Conservation (phyloP, 2,329 filamentous ascomycete genomes). For the Penicillium sp. region DNA sequence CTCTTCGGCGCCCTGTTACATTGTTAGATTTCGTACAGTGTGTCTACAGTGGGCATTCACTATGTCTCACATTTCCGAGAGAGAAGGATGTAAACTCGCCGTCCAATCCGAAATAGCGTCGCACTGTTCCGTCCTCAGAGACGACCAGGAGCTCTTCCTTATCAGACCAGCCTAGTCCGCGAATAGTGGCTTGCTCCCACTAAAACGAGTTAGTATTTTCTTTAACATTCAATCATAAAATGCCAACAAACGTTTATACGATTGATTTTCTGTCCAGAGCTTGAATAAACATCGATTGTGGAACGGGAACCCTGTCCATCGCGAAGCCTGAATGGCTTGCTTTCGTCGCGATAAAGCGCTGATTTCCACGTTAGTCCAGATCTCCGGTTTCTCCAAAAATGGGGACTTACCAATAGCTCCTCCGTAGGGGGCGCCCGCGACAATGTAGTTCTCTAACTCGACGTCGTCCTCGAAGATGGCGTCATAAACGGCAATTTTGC, state of each 20-base stretch:
- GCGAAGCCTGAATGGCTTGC: slow-evolving; percentile 76
- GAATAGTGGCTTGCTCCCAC: slow-evolving; percentile 88
- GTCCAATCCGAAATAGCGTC: slow-evolving; percentile 88
- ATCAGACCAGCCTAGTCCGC: slow-evolving; percentile 92
- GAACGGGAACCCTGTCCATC: slow-evolving; percentile 71
- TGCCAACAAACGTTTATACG: slow-evolving; percentile 60
- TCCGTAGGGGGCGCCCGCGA: slow-evolving; percentile 87
- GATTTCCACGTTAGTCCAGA: not conserved
- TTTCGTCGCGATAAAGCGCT: slow-evolving; percentile 85
- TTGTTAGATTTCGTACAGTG: slow-evolving; percentile 14
- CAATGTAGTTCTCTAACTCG: slow-evolving; percentile 90
- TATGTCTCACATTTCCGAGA: slow-evolving; percentile 65
- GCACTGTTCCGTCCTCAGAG: slow-evolving; percentile 83
- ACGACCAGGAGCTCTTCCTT: slow-evolving; percentile 89
- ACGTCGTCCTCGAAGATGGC: slow-evolving; percentile 89
- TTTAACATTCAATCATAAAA: not conserved
- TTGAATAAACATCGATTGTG: slow-evolving; percentile 91
- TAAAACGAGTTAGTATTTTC: slow-evolving; percentile 33
- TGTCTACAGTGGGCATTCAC: too few species aligned
- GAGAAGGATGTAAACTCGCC: slow-evolving; percentile 95
- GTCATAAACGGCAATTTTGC: slow-evolving; percentile 90
- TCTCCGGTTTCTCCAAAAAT: not conserved
- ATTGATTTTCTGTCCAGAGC: slow-evolving; percentile 82
- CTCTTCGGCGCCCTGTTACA: slow-evolving; percentile 70
- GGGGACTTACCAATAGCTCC: slow-evolving; percentile 77